These are phyloP conservation scores for Saccharomycopsis malanga DNA, from an alignment of 805 yeast genomes.

Conservation along the genomic window DNA sequence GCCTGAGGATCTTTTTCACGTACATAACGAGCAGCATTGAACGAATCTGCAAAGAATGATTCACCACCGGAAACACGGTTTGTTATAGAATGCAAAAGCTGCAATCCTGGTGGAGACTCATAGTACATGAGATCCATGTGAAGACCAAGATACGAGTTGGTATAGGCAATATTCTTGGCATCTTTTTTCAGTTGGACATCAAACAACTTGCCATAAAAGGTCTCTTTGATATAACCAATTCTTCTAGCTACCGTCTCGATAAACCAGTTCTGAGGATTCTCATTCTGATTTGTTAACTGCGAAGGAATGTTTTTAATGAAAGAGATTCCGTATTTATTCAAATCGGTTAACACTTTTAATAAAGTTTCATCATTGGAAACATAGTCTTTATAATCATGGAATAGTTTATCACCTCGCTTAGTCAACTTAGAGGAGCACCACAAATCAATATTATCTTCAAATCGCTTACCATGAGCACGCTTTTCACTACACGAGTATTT, in stretches of 20 bases:
- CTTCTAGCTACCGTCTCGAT: conserved; percentile 42
- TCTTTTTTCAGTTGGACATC: conserved; percentile 48
- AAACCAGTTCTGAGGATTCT: conserved; percentile 25
- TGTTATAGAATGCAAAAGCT: conserved; percentile 53
- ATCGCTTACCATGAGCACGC: conserved; percentile 24
- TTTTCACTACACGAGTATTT: conserved; percentile 34
- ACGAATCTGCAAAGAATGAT: conserved; percentile 62
- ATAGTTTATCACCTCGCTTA: conserved; percentile 5
- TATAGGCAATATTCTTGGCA: conserved; percentile 69
- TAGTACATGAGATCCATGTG: conserved; percentile 75
- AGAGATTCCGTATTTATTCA: conserved; percentile 51
- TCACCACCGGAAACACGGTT: conserved; percentile 51
- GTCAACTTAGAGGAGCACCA: conserved; percentile 8
- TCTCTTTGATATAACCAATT: conserved; percentile 61
- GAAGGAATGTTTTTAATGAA: conserved; percentile 51
- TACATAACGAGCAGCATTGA: conserved; percentile 51
- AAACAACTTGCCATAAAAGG: conserved; percentile 66
- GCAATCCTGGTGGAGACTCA: conserved; percentile 78
- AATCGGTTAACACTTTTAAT: conserved; percentile 33
- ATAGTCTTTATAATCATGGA: conserved; percentile 35
- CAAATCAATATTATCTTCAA: conserved; percentile 15
- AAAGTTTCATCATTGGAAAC: conserved; percentile 32
- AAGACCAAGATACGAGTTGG: conserved; percentile 54
- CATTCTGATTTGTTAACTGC: conserved; percentile 26
- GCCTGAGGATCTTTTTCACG: conserved; percentile 50